A percentile compares a stretch with the other conserved stretches of the same genome.
Evolutionary conservation across 164 flowering plant species (phyloP).

Genomic region (Buxus sempervirens): DNA sequence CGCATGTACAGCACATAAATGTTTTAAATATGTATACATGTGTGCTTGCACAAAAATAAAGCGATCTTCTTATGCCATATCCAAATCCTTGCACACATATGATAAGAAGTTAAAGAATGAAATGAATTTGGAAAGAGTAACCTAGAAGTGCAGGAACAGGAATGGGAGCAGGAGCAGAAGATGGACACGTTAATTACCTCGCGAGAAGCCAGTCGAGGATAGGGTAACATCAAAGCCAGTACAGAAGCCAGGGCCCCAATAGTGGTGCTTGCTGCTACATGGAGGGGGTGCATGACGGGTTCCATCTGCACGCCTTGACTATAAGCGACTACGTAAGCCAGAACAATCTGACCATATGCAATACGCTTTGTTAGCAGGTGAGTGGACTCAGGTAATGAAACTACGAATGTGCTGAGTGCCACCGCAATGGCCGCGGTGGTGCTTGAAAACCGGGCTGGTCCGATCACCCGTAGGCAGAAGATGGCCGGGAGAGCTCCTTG

Average conservation of each 20-base stretch:
- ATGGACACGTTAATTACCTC: slow-evolving; percentile 37
- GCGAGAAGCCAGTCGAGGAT: slow-evolving; percentile 50
- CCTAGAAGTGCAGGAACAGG: too few species aligned
- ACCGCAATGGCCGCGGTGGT: slow-evolving; percentile 38
- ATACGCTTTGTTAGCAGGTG: slow-evolving; percentile 55
- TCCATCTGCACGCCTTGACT: slow-evolving; percentile 36
- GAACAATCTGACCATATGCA: slow-evolving; percentile 66
- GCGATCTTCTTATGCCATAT: too few species aligned
- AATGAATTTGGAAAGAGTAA: too few species aligned
- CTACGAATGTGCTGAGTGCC: slow-evolving; percentile 46
- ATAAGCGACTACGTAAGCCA: slow-evolving; percentile 46
- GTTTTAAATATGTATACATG: too few species aligned
- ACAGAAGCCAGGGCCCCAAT: slow-evolving; percentile 65
- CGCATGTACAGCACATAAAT: too few species aligned
- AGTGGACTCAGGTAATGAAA: slow-evolving; percentile 50
- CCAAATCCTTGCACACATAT: too few species aligned
- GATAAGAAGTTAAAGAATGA: too few species aligned
- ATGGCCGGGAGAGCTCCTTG: slow-evolving; percentile 53
- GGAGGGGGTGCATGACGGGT: slow-evolving; percentile 56
- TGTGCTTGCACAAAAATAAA: too few species aligned
- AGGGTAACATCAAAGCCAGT: slow-evolving; percentile 62
- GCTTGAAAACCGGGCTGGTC: slow-evolving; percentile 38
- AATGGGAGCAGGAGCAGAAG: too few species aligned
- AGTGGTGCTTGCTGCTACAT: slow-evolving; percentile 62
- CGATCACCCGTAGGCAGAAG: slow-evolving; percentile 53